Percentiles rank a stretch among this genome's conserved stretches.
Conservation (phyloP, 2,329 filamentous ascomycete species). For the Fusarium xyrophilum region DNA sequence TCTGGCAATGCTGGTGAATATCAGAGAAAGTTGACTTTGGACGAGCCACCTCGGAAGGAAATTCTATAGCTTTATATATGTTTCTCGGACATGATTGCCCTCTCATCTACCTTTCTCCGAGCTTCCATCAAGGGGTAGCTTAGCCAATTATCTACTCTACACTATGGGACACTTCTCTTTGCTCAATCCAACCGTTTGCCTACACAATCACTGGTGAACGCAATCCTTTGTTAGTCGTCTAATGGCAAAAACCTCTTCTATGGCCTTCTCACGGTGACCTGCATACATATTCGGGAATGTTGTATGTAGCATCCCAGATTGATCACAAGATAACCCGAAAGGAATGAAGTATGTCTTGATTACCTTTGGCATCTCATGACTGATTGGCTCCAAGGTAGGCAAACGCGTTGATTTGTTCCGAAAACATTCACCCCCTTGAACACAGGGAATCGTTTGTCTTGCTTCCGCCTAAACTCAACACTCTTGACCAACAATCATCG, state of each 20-base stretch:
- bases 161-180: neutral
- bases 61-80: too few relatives aligned
- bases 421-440: neutral
- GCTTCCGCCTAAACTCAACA: neutral
- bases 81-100: neutral
- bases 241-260: neutral
- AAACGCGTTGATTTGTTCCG: neutral
- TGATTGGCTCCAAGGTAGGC: too few relatives aligned
- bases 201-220: neutral
- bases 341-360: neutral
- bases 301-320: neutral
- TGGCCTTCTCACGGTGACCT: neutral
- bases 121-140: neutral
- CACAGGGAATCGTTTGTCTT: neutral
- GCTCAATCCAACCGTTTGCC: neutral
- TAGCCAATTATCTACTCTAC: neutral
- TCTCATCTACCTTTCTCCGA: neutral
- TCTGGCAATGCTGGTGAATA: neutral
- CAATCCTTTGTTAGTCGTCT: neutral
- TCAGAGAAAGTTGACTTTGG: neutral
- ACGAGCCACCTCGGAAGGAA: neutral
- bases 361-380: neutral
- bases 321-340: neutral
- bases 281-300: neutral
- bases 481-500: neutral